Evolutionary conservation across 345 rosid species (phyloP), one percentile per base, ranked within the genome.

Genomic region (Eucalyptus lansdowneana): DNA sequence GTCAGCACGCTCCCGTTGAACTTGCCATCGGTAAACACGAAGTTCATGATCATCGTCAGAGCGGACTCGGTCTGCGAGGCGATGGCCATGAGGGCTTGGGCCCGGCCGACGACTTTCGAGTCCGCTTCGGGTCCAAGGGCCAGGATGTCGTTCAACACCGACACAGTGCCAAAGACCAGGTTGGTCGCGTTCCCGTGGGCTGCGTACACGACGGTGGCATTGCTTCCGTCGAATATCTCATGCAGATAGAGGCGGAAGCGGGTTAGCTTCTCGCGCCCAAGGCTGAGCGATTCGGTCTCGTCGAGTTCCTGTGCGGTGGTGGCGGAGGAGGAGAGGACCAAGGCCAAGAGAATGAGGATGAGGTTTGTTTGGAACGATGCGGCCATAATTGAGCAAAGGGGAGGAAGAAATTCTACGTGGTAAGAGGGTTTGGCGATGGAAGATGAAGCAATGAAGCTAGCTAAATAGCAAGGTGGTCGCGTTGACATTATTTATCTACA

Each of bases 1-100:
- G 89, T 89, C 11, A 92, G 88, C 19, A 34, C 91, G 80, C 93
- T 93, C 0, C 93, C 94, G 50, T 93, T 93, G 51, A 88, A 91
- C 67, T 93, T 89, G n/a, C 90, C 92, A 56, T 91, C 90, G 34
- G 54, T 58, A 89, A 93, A 93, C 13, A 88, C 91, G 34, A 90
- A 90, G 87, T 90, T 93, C 69, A 88, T 14, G 8, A 60, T 90
- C 94, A 92, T 88, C 53, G 92, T 51, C 40, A 91, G 87, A 42
- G 88, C 92, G 0, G 87, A 31, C 17, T 89, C 92, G 3, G 50
- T 58, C 40, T 90, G 93, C 16, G 92, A 88, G 3, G 93, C 88
- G 3, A 88, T 54, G 17, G 90, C 91, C 34, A 90, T 83, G 16
- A 92, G 86, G 51, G 93, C 94, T 37, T 89, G 94, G 1, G 93